Evolutionary conservation across 306 rosid species (phyloP), one percentile per base, ranked within the genome.

Genomic region (Glycyrrhiza uralensis): DNA sequence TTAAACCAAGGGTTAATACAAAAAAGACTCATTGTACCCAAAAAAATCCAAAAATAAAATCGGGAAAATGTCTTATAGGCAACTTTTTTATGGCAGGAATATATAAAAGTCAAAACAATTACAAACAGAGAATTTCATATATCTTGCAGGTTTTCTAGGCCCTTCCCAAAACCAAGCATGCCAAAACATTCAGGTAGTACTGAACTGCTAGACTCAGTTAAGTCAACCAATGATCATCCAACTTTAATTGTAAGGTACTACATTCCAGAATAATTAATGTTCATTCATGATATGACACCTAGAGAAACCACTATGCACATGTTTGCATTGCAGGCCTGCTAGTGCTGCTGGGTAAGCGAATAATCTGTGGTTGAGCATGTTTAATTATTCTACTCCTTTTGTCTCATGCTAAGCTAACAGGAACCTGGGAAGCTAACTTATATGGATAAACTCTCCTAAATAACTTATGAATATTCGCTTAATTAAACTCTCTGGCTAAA

Each of bases 311-410:
- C 12, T 28, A 7, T 55, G 11, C 57, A 32, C 35, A 20, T 44
- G 14, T 24, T 72, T 45, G 46, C 69, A 51, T 72, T 45, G 46
- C 69, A 51, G 81, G 77, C 70, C 65, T 46, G 55, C 75, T 15
- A 58, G 14, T 74, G 65, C 65, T 46, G 55, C 75, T 15, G 47
- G 14, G 52, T 14, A 76, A 28, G 63, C 23, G 2, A 76, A 44
- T 41, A 33, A 39, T 64, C 39, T 58, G 7, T 28, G 30, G 47
- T 30, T 20, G 17, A 38, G 29, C 46, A 50, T 17, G 61, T 71
- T 72, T 57, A 63, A 66, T 81, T 67, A 61, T n/a, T 76, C 38
- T 19, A 33, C 51, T 63, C 38, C 57, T 32, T 39, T 76, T 72
- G 50, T 51, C 58, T 44, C 64, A 30, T 18, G 6, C 57, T 41